Evolutionary conservation across 2,329 filamentous ascomycete species (phyloP).

Genomic region (Trichoderma oligosporum): DNA sequence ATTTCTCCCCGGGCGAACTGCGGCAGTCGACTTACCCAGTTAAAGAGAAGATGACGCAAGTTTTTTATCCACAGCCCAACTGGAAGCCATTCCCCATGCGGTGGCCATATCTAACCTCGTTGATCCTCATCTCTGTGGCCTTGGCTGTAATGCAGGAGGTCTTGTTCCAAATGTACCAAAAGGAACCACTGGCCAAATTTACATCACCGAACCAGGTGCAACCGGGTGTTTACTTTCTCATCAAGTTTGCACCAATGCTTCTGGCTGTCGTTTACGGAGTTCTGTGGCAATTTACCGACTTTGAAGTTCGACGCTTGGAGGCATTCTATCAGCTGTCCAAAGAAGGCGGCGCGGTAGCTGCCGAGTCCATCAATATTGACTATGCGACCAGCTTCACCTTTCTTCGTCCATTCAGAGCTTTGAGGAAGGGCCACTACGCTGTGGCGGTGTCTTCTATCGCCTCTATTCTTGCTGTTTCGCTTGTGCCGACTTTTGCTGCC

Average conservation of each 20-base stretch:
- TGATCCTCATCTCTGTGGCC: constrained; percentile 52
- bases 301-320: constrained; percentile 63
- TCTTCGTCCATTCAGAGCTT: constrained; percentile 59
- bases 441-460: constrained; percentile 64
- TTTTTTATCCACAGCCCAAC: constrained; percentile 61
- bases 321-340: constrained; percentile 64
- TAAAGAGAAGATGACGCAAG: constrained; percentile 39
- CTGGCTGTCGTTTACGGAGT: constrained; percentile 60
- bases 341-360: constrained; percentile 56
- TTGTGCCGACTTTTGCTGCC: constrained; percentile 66
- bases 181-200: constrained; percentile 48
- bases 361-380: constrained; percentile 68
- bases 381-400: constrained; percentile 68
- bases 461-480: constrained; percentile 61
- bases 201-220: constrained; percentile 47
- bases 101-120: constrained; percentile 53
- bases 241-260: constrained; percentile 62
- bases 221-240: constrained; percentile 52
- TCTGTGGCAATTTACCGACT: constrained; percentile 63
- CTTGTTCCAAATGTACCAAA: constrained; percentile 49
- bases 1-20: constrained; percentile 29
- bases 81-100: constrained; percentile 66
- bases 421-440: constrained; percentile 62
- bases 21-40: constrained; percentile 38
- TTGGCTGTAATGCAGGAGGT: constrained; percentile 53